phyloP scores from a whole-genome alignment of 2,329 filamentous ascomycete species.

The Tolypocladium ovalisporum region DNA sequence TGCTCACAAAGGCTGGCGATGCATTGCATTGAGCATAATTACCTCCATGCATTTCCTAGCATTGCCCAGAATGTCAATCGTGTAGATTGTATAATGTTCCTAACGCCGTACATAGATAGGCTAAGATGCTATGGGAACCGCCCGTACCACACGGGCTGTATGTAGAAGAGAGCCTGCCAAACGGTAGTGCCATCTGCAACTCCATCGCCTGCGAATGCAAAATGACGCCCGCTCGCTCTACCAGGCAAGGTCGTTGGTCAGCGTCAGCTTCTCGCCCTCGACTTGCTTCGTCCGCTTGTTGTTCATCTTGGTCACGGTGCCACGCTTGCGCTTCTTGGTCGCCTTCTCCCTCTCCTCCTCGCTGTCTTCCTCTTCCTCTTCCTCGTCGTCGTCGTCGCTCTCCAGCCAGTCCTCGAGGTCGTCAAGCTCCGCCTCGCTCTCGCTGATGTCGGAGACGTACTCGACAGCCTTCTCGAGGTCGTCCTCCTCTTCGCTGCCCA shows the following conservation, averaged over 20 bases:
- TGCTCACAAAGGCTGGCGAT: background rate
- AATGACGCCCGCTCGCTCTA: too few relatives aligned
- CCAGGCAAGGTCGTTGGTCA: conserved; percentile 32
- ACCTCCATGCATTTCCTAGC: background rate
- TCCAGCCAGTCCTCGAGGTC: conserved; percentile 91
- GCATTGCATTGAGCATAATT: background rate
- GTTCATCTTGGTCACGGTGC: conserved; percentile 34
- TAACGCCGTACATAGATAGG: background rate
- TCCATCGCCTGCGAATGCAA: too few relatives aligned
- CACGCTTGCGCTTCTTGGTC: conserved; percentile 45
- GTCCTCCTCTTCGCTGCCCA: conserved; percentile 57
- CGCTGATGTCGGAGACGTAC: conserved; percentile 86
- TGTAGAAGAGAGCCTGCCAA: background rate
- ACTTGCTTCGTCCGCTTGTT: conserved; percentile 38
- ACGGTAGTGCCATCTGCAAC: background rate
- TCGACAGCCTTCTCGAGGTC: conserved; percentile 75
- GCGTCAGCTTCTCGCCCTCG: conserved; percentile 47
- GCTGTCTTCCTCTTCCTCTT: conserved; percentile 48
- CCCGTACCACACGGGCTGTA: background rate
- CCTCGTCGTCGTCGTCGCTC: conserved; percentile 49
- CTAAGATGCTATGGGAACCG: background rate
- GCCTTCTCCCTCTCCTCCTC: conserved; percentile 47
- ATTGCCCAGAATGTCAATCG: background rate
- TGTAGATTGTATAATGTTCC: background rate
- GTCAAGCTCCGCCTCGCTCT: conserved; percentile 66